Percentiles rank a stretch among this genome's conserved stretches.
These are phyloP conservation scores for Oryza nivara DNA, from an alignment of 176 grass and related monocot genomes.

Conservation along the genomic window DNA sequence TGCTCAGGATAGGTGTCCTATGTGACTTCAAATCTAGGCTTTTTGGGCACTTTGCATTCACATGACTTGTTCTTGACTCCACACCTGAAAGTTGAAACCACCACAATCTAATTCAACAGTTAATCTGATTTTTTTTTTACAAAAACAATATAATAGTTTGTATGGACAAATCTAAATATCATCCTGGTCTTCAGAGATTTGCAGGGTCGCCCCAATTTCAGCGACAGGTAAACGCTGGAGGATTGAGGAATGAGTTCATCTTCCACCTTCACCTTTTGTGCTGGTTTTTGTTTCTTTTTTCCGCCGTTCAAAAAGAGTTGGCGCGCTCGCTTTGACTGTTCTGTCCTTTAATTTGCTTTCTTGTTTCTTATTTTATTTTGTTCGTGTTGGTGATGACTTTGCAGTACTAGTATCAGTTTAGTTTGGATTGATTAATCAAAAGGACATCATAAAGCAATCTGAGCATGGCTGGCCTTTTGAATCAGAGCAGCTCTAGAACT, in stretches of 20 bases:
- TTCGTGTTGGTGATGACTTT: constrained; percentile 2
- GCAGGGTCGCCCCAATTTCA: neutral
- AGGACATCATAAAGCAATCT: constrained; percentile 10
- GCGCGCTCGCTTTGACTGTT: neutral
- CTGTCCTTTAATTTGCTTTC: neutral
- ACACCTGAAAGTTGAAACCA: neutral
- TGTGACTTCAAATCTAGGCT: constrained; percentile 3
- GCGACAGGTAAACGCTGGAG: neutral
- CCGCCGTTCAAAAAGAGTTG: constrained; percentile 47
- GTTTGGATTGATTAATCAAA: neutral
- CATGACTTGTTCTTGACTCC: neutral
- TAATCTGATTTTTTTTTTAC: neutral
- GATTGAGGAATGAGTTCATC: neutral
- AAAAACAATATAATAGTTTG: neutral
- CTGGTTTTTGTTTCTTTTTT: neutral
- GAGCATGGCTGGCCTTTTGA: neutral
- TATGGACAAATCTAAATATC: neutral
- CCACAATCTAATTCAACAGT: neutral
- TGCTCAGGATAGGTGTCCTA: neutral
- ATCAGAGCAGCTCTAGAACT: neutral
- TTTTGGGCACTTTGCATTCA: neutral
- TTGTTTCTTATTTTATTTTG: neutral
- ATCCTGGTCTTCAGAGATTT: neutral
- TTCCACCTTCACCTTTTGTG: neutral
- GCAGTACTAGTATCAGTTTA: neutral